Evolutionary conservation across 805 yeast species (phyloP).

Genomic region (Yamadazyma olivae): DNA sequence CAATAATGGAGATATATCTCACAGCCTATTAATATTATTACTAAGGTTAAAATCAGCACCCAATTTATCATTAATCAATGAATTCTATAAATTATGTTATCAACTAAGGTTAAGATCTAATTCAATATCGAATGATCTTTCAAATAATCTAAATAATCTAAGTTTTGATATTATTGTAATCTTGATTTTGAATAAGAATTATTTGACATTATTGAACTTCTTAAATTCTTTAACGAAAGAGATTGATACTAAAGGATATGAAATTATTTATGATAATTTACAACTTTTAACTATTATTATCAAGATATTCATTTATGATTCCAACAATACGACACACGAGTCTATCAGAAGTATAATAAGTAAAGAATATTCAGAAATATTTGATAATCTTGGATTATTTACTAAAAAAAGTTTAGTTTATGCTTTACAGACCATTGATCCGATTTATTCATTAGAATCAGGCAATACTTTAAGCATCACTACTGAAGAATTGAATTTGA

Average conservation of each 20-base stretch:
- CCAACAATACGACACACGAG: background rate
- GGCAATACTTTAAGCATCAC: slow-evolving; percentile 1
- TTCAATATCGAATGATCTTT: background rate
- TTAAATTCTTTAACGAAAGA: slow-evolving; percentile 16
- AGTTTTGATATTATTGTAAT: slow-evolving; percentile 32
- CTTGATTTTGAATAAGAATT: slow-evolving; percentile 27
- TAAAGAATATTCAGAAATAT: background rate
- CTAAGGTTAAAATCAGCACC: slow-evolving; percentile 43
- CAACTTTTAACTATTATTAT: slow-evolving; percentile 2
- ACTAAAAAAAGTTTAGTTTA: slow-evolving; percentile 3
- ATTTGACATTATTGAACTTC: slow-evolving; percentile 23
- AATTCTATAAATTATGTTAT: slow-evolving; percentile 41
- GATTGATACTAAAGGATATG: slow-evolving; percentile 1
- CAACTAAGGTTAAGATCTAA: slow-evolving; percentile 26
- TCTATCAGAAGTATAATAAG: background rate
- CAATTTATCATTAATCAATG: slow-evolving; percentile 40
- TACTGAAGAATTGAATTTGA: slow-evolving; percentile 8
- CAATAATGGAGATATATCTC: slow-evolving; percentile 24
- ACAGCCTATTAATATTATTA: slow-evolving; percentile 28
- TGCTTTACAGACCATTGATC: slow-evolving; percentile 6
- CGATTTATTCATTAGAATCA: slow-evolving; percentile 4
- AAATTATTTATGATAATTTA: background rate
- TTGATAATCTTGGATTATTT: background rate
- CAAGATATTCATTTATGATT: slow-evolving; percentile 2
- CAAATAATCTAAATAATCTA: slow-evolving; percentile 22